Conservation (phyloP, 306 rosid species). For the Comarum palustre region DNA sequence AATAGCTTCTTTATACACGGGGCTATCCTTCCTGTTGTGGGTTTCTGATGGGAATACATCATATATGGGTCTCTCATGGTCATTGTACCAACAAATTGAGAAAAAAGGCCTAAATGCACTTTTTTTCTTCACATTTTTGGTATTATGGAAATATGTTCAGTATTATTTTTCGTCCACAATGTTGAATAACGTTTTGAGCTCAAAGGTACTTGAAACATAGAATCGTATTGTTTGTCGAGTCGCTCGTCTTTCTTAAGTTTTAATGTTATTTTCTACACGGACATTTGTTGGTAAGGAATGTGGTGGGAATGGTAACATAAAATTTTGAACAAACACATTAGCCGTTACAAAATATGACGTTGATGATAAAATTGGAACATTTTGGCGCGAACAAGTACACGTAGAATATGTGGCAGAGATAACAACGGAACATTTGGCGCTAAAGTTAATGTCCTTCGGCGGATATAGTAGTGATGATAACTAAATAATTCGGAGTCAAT, state of each 20-base stretch:
- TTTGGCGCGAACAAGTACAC: neutral
- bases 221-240: no score
- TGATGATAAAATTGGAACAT: neutral
- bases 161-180: neutral
- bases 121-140: no score
- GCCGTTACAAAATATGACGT: neutral
- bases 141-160: no score
- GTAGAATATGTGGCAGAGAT: no score
- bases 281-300: neutral
- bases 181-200: neutral
- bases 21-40: neutral
- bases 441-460: no score
- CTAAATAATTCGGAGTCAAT: neutral
- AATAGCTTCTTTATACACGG: neutral
- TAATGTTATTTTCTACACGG: neutral
- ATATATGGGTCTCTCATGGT: neutral
- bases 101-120: neutral
- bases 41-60: neutral
- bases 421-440: no score
- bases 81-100: neutral
- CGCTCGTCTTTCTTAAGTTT: neutral
- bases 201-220: neutral
- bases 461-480: no score
- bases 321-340: neutral
- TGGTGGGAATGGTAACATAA: neutral